Evolutionary conservation across 257 asterid species (phyloP).

Genomic region (Capsicum pubescens): DNA sequence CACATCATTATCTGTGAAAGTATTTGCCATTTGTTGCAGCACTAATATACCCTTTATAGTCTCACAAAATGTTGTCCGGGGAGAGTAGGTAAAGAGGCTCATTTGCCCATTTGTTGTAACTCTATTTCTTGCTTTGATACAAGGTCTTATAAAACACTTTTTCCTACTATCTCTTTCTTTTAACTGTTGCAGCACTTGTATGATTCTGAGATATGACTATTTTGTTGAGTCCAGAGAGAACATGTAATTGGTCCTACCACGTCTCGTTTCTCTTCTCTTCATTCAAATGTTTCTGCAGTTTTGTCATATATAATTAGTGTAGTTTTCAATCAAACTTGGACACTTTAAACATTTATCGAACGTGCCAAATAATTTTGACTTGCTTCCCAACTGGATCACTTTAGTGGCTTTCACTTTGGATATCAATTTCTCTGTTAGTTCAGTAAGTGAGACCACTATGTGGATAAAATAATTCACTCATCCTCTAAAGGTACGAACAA

Average conservation of each 20-base stretch:
- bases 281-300: slow-evolving; percentile 5
- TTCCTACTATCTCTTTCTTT: background rate
- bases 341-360: background rate
- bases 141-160: background rate
- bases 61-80: too few species aligned
- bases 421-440: background rate
- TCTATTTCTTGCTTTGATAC: background rate
- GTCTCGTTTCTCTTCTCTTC: background rate
- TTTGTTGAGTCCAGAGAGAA: background rate
- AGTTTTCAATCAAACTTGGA: background rate
- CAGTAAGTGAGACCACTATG: background rate
- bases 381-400: background rate
- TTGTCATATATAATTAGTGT: slow-evolving; percentile 8
- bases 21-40: background rate
- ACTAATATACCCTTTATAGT: too few species aligned
- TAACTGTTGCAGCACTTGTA: slow-evolving; percentile 11
- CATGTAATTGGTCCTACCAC: background rate
- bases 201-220: background rate
- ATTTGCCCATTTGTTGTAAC: background rate
- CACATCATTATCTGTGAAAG: background rate
- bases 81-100: too few species aligned
- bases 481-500: background rate
- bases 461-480: background rate
- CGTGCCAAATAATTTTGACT: background rate
- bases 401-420: background rate